phyloP scores from a whole-genome alignment of 2,329 filamentous ascomycete genomes.

The Fusarium gaditjirri region DNA sequence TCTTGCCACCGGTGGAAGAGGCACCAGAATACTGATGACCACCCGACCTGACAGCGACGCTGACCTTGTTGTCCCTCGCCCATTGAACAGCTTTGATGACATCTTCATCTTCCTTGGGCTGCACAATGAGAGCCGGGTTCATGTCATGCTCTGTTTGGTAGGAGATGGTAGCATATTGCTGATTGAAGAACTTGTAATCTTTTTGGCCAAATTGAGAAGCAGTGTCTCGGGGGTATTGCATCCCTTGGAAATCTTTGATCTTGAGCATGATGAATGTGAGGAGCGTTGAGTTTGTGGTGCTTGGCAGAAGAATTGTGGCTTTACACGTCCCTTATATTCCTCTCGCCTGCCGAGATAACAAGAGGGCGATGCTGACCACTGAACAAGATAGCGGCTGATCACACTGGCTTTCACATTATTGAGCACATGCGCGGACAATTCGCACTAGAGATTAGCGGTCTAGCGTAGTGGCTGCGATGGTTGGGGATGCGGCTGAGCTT shows the following conservation, averaged over 20 bases:
- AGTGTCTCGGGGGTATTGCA: conserved; percentile 40
- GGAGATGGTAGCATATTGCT: conserved; percentile 58
- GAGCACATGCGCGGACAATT: background rate
- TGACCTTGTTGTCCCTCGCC: conserved; percentile 53
- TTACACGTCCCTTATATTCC: background rate
- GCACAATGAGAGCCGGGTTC: conserved; percentile 56
- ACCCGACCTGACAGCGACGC: conserved; percentile 58
- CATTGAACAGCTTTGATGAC: conserved; percentile 54
- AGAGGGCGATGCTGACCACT: background rate
- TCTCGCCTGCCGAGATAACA: background rate
- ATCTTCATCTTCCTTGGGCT: conserved; percentile 56
- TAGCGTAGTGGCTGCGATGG: background rate
- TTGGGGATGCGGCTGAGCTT: background rate
- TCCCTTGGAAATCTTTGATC: conserved; percentile 37
- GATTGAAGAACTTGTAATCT: conserved; percentile 37
- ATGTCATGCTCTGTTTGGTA: conserved; percentile 55
- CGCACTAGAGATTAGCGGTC: background rate
- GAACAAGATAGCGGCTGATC: background rate
- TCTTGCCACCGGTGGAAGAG: conserved; percentile 55
- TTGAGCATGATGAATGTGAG: conserved; percentile 22
- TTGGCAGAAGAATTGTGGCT: background rate
- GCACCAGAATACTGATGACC: conserved; percentile 63
- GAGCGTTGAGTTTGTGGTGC: background rate
- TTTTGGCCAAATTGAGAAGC: conserved; percentile 2
- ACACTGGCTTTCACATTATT: background rate